These are phyloP conservation scores for Moricandia moricandioides DNA, from an alignment of 345 rosid genomes.

Conservation along the genomic window DNA sequence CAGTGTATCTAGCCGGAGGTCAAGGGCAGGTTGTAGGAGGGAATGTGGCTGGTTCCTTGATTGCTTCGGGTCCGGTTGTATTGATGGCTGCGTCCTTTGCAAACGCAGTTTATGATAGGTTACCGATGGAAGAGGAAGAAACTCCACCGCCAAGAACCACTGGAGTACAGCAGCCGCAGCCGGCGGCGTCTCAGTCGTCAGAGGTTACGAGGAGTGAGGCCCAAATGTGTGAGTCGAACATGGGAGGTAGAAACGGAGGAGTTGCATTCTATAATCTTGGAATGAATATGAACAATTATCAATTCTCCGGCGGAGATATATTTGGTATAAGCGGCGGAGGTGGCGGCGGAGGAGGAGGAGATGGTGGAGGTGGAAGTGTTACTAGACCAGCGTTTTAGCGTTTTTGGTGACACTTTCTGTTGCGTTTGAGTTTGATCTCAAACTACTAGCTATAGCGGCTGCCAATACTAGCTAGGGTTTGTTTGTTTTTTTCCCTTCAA, in stretches of 20 bases:
- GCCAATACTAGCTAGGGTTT: constrained; percentile 27
- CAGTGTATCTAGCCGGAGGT: constrained; percentile 64
- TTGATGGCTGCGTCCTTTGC: constrained; percentile 71
- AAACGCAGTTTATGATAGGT: constrained; percentile 68
- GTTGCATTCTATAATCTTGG: constrained; percentile 58
- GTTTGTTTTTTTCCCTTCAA: neutral
- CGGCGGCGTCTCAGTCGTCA: constrained; percentile 41
- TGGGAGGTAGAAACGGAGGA: constrained; percentile 34
- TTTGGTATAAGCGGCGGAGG: constrained; percentile 48
- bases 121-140: constrained; percentile 56
- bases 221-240: constrained; percentile 23
- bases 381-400: constrained; percentile 54
- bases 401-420: constrained; percentile 27
- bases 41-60: constrained; percentile 60
- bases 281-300: constrained; percentile 47
- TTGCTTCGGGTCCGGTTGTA: constrained; percentile 68
- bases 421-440: constrained; percentile 23
- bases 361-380: constrained; percentile 20
- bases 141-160: constrained; percentile 34
- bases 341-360: constrained; percentile 8
- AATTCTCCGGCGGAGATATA: constrained; percentile 48
- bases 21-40: constrained; percentile 82
- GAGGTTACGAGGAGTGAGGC: constrained; percentile 31
- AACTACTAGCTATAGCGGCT: constrained; percentile 17
- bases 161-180: constrained; percentile 38